A percentile compares a stretch with the other conserved stretches of the same genome.
Conservation (phyloP, 768 basidiomycete genomes). For the Sutorius australiensis region DNA sequence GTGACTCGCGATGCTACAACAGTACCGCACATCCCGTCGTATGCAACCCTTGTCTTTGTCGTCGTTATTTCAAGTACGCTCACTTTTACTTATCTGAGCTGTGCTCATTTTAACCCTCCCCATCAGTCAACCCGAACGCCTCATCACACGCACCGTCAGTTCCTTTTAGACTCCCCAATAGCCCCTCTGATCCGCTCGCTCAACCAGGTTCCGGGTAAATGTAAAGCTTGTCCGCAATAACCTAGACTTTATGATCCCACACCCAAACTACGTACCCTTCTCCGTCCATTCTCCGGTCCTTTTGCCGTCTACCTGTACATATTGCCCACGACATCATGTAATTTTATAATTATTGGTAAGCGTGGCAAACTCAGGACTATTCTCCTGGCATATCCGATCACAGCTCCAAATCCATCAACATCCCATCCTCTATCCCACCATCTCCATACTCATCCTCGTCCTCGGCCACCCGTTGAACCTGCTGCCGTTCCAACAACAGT, state of each 20-base stretch:
- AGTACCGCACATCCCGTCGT: slow-evolving; percentile 47
- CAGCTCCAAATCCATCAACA: slow-evolving; percentile 56
- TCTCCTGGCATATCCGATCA: slow-evolving; percentile 1
- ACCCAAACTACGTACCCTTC: background rate
- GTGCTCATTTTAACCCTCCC: background rate
- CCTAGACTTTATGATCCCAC: background rate
- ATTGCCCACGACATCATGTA: slow-evolving; percentile 12
- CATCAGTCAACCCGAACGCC: slow-evolving; percentile 52
- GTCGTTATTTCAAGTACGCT: slow-evolving; percentile 52
- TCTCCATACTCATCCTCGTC: slow-evolving; percentile 62
- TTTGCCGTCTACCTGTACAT: slow-evolving; percentile 11
- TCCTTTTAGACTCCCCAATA: background rate
- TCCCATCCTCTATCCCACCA: slow-evolving; percentile 62
- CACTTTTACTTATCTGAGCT: background rate
- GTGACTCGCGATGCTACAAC: slow-evolving; percentile 38
- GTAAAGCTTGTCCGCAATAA: slow-evolving; percentile 33
- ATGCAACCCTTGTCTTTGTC: slow-evolving; percentile 49
- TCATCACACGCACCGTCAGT: slow-evolving; percentile 43
- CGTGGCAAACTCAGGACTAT: background rate
- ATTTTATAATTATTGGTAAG: slow-evolving; percentile 6
- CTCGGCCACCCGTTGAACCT: slow-evolving; percentile 23
- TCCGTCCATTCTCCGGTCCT: background rate
- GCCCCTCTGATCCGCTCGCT: slow-evolving; percentile 13
- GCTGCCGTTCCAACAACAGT: slow-evolving; percentile 38
- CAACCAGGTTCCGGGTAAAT: slow-evolving; percentile 37